Evolutionary conservation across 257 asterid species (phyloP).

Genomic region (Lithospermum erythrorhizon): DNA sequence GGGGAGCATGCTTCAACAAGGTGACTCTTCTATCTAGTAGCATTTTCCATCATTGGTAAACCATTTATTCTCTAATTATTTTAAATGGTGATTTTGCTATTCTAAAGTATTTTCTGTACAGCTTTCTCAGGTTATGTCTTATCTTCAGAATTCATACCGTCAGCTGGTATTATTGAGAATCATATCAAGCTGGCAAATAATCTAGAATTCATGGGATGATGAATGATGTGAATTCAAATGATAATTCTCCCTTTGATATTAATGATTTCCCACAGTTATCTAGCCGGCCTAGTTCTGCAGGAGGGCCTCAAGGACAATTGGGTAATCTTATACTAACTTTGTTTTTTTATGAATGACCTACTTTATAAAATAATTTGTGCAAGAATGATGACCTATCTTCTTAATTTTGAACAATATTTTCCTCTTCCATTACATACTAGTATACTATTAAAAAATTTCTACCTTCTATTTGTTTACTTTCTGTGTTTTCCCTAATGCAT

Average conservation of each 20-base stretch:
- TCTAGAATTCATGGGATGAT: conserved; percentile 61
- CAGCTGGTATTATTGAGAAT: conserved; percentile 66
- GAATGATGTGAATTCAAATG: conserved; percentile 73
- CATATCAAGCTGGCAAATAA: conserved; percentile 72
- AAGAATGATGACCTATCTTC: no score
- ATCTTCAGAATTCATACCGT: conserved; percentile 68
- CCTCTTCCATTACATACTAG: no score
- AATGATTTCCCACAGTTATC: conserved; percentile 92
- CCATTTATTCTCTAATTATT: no score
- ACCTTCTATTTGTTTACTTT: no score
- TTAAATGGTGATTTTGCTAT: background rate
- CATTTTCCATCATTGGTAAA: no score
- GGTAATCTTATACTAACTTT: conserved; percentile 27
- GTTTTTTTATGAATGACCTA: no score
- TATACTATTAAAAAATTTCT: no score
- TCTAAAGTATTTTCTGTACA: conserved; percentile 34
- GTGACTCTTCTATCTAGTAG: background rate
- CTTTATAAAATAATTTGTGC: no score
- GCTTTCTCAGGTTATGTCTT: conserved; percentile 94
- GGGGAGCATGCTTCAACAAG: no score
- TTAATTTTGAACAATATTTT: no score
- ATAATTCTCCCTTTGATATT: conserved; percentile 84
- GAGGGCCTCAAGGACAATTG: conserved; percentile 93
- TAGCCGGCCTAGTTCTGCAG: conserved; percentile 94
- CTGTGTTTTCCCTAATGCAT: no score